A percentile compares a stretch with the other conserved stretches of the same genome.
Evolutionary conservation across 1,284 basidiomycete genomes (phyloP).

Genomic region (Testicularia cyperi): DNA sequence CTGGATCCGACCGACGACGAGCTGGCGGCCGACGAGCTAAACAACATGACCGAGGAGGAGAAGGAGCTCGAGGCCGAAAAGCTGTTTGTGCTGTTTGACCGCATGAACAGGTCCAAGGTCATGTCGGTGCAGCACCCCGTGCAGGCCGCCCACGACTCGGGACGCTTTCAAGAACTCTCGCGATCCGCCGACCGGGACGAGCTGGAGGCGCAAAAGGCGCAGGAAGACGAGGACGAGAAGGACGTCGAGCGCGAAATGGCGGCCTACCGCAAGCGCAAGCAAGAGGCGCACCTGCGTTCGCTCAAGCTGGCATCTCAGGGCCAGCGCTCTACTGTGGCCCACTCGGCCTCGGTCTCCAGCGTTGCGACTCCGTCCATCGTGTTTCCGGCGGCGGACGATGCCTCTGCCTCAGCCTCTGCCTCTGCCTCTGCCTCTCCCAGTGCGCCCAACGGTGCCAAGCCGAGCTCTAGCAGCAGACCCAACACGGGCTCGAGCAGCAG

Average conservation of each 20-base stretch:
- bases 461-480: no score
- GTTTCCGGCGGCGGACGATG: no score
- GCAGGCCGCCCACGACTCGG: constrained; percentile 16
- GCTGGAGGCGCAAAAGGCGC: constrained; percentile 5
- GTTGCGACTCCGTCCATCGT: no score
- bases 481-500: no score
- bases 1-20: constrained; percentile 35
- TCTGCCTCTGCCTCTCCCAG: no score
- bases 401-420: no score
- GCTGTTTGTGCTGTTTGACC: constrained; percentile 50
- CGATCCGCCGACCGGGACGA: constrained; percentile 13
- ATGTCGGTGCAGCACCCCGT: constrained; percentile 43
- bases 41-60: constrained; percentile 42
- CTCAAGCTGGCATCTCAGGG: neutral
- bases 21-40: constrained; percentile 23
- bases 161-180: constrained; percentile 36
- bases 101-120: constrained; percentile 45
- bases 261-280: neutral
- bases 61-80: constrained; percentile 50
- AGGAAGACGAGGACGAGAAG: constrained; percentile 31
- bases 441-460: no score
- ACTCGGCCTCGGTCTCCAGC: no score
- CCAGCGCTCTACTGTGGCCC: no score
- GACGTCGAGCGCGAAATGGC: constrained; percentile 20
- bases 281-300: neutral